Percentiles rank a stretch among this genome's conserved stretches.
phyloP scores from a whole-genome alignment of 1,284 basidiomycete genomes.

The Ganoderma sinense region DNA sequence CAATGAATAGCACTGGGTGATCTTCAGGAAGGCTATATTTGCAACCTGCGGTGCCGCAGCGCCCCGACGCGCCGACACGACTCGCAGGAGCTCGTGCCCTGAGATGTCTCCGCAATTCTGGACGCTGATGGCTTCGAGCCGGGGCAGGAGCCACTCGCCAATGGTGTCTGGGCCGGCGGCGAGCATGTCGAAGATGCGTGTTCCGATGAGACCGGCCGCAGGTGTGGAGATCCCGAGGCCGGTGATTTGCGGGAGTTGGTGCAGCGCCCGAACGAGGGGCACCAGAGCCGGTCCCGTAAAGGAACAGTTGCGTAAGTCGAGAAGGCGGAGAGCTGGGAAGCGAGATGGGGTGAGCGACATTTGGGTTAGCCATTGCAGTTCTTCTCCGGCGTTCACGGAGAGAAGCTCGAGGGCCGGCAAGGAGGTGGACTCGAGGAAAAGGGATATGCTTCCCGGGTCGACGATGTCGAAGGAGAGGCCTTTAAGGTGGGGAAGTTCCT shows the following conservation, averaged over 20 bases:
- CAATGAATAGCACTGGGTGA: conserved; percentile 38
- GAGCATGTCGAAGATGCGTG: conserved; percentile 42
- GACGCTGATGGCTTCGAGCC: conserved; percentile 40
- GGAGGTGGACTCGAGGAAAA: conserved; percentile 40
- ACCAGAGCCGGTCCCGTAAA: conserved; percentile 41
- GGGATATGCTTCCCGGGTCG: conserved; percentile 39
- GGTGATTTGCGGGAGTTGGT: conserved; percentile 40
- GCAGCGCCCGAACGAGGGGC: conserved; percentile 41
- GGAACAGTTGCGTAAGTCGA: conserved; percentile 42
- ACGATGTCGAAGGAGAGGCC: conserved; percentile 37
- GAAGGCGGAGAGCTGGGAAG: conserved; percentile 38
- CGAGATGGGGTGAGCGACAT: conserved; percentile 33
- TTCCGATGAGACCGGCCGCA: conserved; percentile 36
- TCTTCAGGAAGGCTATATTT: conserved; percentile 36
- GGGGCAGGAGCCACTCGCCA: conserved; percentile 41
- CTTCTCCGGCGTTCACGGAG: conserved; percentile 41
- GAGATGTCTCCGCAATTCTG: conserved; percentile 42
- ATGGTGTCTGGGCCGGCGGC: conserved; percentile 29
- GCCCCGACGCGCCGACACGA: conserved; percentile 37
- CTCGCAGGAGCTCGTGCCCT: conserved; percentile 42
- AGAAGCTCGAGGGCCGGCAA: conserved; percentile 38
- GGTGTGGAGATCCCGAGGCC: conserved; percentile 42
- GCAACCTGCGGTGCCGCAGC: conserved; percentile 25
- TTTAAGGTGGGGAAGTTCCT: conserved; percentile 33
- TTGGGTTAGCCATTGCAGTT: conserved; percentile 42